Conservation (phyloP, 495 filamentous ascomycete genomes). For the Tuber magnatum region DNA sequence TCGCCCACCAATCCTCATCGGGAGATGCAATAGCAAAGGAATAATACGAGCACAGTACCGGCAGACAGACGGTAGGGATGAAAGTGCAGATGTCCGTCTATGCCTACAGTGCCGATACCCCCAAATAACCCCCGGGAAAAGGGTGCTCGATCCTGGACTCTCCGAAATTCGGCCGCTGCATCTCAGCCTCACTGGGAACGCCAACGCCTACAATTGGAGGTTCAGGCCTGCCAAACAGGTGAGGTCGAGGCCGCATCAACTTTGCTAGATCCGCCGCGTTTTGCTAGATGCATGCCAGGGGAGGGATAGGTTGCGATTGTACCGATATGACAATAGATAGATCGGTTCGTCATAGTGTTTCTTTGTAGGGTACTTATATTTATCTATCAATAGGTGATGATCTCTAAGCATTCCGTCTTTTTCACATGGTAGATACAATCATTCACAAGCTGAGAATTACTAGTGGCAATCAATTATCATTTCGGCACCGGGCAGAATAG, state of each 20-base stretch:
- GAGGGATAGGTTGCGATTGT: neutral
- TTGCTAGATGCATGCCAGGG: neutral
- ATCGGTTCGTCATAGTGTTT: neutral
- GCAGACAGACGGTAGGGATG: neutral
- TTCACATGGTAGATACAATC: neutral
- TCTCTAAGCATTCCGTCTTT: neutral
- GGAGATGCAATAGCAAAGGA: neutral
- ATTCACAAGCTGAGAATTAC: neutral
- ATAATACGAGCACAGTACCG: too few relatives aligned
- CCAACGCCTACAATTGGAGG: neutral
- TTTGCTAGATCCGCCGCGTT: neutral
- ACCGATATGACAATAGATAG: neutral
- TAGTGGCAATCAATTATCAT: neutral
- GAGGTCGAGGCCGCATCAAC: neutral
- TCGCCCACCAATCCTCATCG: neutral
- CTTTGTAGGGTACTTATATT: neutral
- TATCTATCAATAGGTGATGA: neutral
- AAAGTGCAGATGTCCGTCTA: neutral
- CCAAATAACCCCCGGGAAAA: neutral
- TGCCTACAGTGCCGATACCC: neutral
- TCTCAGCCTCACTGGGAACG: neutral
- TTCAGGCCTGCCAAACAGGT: constrained; percentile 1
- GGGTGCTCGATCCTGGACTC: neutral
- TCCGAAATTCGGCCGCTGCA: neutral
- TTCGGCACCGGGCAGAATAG: neutral